Evolutionary conservation across 768 basidiomycete species (phyloP).

Genomic region (Phaeotremella fagi): DNA sequence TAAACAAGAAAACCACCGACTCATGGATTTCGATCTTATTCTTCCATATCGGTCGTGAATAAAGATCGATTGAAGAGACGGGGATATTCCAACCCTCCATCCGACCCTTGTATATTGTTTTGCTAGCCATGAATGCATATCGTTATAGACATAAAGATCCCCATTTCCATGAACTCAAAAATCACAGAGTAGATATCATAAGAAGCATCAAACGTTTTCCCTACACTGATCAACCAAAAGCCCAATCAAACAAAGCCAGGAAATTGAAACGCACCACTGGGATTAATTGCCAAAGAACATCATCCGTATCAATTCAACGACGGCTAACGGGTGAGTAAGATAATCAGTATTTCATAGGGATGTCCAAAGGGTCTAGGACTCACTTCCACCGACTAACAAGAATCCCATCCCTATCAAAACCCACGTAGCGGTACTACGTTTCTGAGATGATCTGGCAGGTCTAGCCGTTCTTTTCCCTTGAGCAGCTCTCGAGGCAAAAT

Average conservation of each 20-base stretch:
- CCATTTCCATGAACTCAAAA: too few relatives aligned
- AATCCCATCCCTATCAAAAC: conserved; percentile 40
- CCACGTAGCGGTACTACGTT: conserved; percentile 28
- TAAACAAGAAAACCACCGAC: conserved; percentile 14
- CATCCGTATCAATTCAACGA: conserved; percentile 33
- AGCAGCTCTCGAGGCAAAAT: conserved; percentile 37
- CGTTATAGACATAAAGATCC: too few relatives aligned
- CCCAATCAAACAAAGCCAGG: too few relatives aligned
- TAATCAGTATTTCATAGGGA: too few relatives aligned
- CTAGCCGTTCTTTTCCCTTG: conserved; percentile 32
- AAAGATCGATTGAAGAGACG: conserved; percentile 34
- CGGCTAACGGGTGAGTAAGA: too few relatives aligned
- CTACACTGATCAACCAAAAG: too few relatives aligned
- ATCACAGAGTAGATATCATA: too few relatives aligned
- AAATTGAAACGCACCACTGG: too few relatives aligned
- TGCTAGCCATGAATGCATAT: too few relatives aligned
- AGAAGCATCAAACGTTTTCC: too few relatives aligned
- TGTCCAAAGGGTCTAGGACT: conserved; percentile 20
- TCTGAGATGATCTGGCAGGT: conserved; percentile 29
- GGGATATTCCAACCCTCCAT: conserved; percentile 3
- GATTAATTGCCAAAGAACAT: conserved; percentile 24
- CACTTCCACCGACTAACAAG: conserved; percentile 40
- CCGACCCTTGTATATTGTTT: too few relatives aligned
- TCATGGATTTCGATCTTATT: conserved; percentile 35
- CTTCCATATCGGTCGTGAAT: conserved; percentile 13